Evolutionary conservation across 1,284 basidiomycete genomes (phyloP), one percentile per base, ranked within the genome.

Genomic region (Ustilago crameri): DNA sequence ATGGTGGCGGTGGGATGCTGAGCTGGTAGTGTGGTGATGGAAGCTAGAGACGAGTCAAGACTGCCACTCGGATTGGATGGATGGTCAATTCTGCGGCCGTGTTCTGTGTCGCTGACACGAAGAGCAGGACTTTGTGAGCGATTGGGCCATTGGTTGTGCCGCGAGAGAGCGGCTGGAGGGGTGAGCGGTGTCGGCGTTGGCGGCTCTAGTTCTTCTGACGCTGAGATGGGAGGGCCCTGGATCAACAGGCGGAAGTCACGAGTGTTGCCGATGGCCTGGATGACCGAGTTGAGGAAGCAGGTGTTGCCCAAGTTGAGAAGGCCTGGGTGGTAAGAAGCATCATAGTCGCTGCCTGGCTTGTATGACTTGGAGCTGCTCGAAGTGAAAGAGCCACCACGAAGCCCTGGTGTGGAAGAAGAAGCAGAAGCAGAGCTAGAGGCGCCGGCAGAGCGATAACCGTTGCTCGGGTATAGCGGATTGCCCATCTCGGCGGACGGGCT

Each of bases 261-360:
- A 34, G 89, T 86, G 18, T 85, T 86, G 2, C 90, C 91, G 3
- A 90, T 89, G 32, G 87, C 86, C 80, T 90, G 93, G 35, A 95
- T 86, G 20, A 92, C 91, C 18, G 91, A 93, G 84, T 94, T 95
- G 88, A 95, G 91, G 84, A 93, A 95, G 84, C 93, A 94, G 0
- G 92, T 93, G 84, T 94, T 94, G 43, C 91, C 91, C 85, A 93
- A 90, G 83, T 93, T 93, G 71, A 90, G 83, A 34, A 93, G 87
- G 1, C 92, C 92, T 4, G 91, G 59, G 34, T 79, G 77, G n/a
- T 51, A 56, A 44, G 73, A 70, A 22, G 69, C 62, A 48, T 76
- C 75, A 48, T 59, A 72, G 32, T 82, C 83, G 63, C 78, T 81
- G 66, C 80, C 80, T 34, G 78, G 78, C 58, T 74, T 81, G 32